Evolutionary conservation across 2,329 filamentous ascomycete genomes (phyloP), one percentile per base, ranked within the genome.

Genomic region (Magnaporthales sp.): DNA sequence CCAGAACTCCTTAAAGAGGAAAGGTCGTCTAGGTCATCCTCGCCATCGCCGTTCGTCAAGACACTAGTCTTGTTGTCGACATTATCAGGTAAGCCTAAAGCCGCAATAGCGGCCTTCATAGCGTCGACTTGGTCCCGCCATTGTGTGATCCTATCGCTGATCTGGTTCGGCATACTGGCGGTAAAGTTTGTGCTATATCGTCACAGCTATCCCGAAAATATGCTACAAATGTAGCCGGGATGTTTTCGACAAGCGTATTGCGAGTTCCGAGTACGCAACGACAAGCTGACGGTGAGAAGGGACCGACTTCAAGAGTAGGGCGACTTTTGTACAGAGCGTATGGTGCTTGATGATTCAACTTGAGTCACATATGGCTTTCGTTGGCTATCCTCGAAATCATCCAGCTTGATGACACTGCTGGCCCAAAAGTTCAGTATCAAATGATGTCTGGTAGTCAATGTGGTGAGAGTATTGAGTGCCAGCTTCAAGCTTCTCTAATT

Each of bases 121-220:
- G 90, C 87, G 30, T 87, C 85, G 72, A 96, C 86, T 75, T 97
- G 92, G 68, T 88, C 85, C 70, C 94, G 88, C 95, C 95, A 98
- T 85, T 91, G 84, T 51, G 69, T 67, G 29, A 66, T 61, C 7
- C 31, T 51, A n/a, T 64, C n/a, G 62, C 19, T 51, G 61, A 26
- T 30, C 7, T 63, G n/a, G 30, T 10, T 29, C 61, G 61, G 15
- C 61, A 32, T 63, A 8, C n/a, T 30, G 27, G 10, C 24, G 27
- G 26, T 15, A 5, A 22, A 19, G 9, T 19, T 26, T 60, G 13
- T 15, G 27, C 19, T 27, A 60, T 60, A 27, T 11, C 24, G 56
- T 15, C 4, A 29, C 56, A 27, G 56, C 24, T 29, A 60, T 24
- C 2, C 22, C 54, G 5, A 9, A 51, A 5, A 51, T n/a, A 9